Base-by-base conservation (phyloP, 1,284 basidiomycete species). In the Phylloboletellus chloephorus region DNA sequence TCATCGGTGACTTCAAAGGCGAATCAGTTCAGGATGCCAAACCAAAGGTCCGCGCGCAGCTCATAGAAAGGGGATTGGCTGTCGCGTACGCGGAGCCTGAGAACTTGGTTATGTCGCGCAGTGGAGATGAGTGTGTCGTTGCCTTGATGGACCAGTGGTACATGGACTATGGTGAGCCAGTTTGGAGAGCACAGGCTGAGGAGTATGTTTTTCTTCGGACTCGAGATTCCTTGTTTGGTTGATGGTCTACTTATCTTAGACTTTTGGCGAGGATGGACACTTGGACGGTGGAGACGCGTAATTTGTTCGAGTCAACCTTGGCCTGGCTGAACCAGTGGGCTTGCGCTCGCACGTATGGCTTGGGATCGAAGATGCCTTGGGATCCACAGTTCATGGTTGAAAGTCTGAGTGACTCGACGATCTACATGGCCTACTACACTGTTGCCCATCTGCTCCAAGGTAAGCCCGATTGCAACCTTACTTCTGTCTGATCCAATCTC, bases 111-210 rank as follows among this genome's bases (percentile, higher is more conserved):
- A 81, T 94, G 59, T 91, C 87, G 43, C 76, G 95, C 39, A 91
- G 86, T 65, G 81, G 77, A 16, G 95, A 98, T 60, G 95, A 98
- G 67, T 98, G 95, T 70, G 88, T 98, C 24, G 94, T 98, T 45
- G 94, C 95, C 5, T 72, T 98, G 50, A 95, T 93, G 78, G 96
- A 99, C 63, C 96, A 99, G 67, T 99, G 95, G 94, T 98, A 98
- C 68, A 71, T 98, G 62, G 93, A 98, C 68, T 99, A 98, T 60
- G 96, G 95, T 55, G 94, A 98, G 71, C 63, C 79, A 3, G 64
- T 66, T 28, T 99, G 96, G 96, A 88, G 85, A 65, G 79, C 76
- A 12, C 75, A 88, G 57, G 82, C 92, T 6, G 86, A 93, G 64
- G 82, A 77, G 90, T 88, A 57, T 47, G 79, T 71, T 83, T 51